A percentile compares a stretch with the other conserved stretches of the same genome.
Evolutionary conservation across 768 basidiomycete species (phyloP).

Genomic region (Pleurotus giganteus): DNA sequence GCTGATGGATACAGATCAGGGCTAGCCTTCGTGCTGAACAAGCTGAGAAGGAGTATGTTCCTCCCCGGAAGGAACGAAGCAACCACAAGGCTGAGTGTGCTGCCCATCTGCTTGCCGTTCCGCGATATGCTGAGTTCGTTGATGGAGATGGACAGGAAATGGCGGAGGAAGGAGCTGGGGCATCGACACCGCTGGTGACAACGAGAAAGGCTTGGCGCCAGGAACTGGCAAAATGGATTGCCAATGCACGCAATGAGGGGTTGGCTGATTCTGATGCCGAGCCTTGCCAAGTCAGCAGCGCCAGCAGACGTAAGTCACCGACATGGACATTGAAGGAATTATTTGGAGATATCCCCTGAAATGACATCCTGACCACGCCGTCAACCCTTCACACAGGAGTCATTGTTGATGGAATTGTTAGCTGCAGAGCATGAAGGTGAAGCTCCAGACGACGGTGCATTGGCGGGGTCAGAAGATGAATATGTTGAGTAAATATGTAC

Average conservation of each 20-base stretch:
- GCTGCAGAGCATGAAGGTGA: conserved; percentile 19
- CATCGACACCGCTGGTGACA: conserved; percentile 8
- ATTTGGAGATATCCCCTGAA: conserved; percentile 16
- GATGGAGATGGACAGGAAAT: conserved; percentile 8
- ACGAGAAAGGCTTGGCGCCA: conserved; percentile 17
- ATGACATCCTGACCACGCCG: conserved; percentile 2
- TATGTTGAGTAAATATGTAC: conserved; percentile 11
- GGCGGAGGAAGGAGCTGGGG: background rate
- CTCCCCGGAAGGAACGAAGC: conserved; percentile 11
- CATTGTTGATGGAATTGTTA: conserved; percentile 18
- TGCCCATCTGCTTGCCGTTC: conserved; percentile 18
- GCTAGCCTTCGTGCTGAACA: conserved; percentile 19
- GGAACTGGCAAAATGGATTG: conserved; percentile 20
- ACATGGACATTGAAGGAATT: no score
- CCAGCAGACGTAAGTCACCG: no score
- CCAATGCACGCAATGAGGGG: conserved; percentile 10
- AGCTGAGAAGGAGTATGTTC: conserved; percentile 13
- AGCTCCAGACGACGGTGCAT: conserved; percentile 20
- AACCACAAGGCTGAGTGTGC: conserved; percentile 17
- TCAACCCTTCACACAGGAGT: conserved; percentile 16
- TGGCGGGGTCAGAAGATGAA: conserved; percentile 19
- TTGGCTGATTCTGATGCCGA: conserved; percentile 15
- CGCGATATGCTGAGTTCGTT: conserved; percentile 16
- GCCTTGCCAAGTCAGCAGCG: no score
- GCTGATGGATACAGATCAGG: conserved; percentile 17